Evolutionary conservation across 257 asterid genomes (phyloP).

Genomic region (Solanum pinnatisectum): DNA sequence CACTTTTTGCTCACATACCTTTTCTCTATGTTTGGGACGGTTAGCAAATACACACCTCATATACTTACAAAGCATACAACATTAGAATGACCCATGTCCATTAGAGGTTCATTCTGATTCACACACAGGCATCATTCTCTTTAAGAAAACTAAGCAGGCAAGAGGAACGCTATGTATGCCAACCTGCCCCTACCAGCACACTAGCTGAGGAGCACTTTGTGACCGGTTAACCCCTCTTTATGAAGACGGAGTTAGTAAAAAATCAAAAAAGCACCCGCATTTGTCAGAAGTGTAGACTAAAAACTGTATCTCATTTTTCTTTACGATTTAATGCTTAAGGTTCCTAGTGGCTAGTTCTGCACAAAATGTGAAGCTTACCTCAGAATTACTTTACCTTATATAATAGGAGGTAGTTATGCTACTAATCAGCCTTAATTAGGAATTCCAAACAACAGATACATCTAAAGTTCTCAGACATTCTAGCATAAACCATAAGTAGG

Average conservation of each 20-base stretch:
- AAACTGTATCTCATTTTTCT: background rate
- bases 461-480: background rate
- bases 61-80: background rate
- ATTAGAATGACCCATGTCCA: background rate
- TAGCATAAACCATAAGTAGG: background rate
- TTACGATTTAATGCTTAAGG: background rate
- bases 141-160: background rate
- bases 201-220: background rate
- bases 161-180: too few relatives aligned
- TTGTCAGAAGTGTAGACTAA: background rate
- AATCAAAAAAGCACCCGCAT: background rate
- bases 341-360: background rate
- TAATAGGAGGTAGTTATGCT: background rate
- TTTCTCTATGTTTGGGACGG: background rate
- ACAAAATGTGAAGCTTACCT: background rate
- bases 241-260: background rate
- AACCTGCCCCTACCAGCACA: too few relatives aligned
- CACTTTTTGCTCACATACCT: background rate
- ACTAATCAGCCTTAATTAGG: background rate
- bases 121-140: background rate
- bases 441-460: background rate
- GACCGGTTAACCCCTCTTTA: background rate
- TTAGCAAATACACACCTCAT: background rate
- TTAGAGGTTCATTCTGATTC: background rate
- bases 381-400: background rate